These are phyloP conservation scores for Endocalyx cinctus DNA, from an alignment of 2,329 filamentous ascomycete genomes.

Conservation along the genomic window DNA sequence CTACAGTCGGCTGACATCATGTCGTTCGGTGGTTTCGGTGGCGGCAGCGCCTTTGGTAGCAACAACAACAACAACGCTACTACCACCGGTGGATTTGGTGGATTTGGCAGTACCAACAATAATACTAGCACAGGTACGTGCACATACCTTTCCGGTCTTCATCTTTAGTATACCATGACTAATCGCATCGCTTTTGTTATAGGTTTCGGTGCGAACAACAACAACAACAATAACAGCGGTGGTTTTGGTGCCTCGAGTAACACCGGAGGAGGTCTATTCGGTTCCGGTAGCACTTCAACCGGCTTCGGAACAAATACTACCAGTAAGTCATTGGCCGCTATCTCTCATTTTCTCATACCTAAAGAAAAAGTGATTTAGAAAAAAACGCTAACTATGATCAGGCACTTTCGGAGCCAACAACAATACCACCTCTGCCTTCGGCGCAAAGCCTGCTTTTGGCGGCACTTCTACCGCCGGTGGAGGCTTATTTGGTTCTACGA, in stretches of 20 bases:
- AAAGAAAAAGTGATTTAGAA: not conserved
- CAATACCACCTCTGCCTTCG: conserved; percentile 42
- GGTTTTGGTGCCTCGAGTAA: conserved; percentile 26
- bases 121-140: conserved; percentile 49
- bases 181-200: conserved; percentile 3
- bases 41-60: conserved; percentile 52
- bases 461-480: conserved; percentile 32
- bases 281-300: conserved; percentile 25
- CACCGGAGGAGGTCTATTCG: conserved; percentile 34
- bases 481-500: conserved; percentile 47
- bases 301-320: conserved; percentile 26
- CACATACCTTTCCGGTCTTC: too few relatives aligned
- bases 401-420: conserved; percentile 41
- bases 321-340: conserved; percentile 12
- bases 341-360: not conserved
- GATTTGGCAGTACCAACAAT: conserved; percentile 45
- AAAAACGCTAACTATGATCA: conserved; percentile 14
- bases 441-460: conserved; percentile 28
- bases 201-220: conserved; percentile 31
- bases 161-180: too few relatives aligned
- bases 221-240: conserved; percentile 26
- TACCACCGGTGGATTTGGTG: conserved; percentile 50
- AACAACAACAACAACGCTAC: conserved; percentile 46
- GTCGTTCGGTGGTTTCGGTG: conserved; percentile 51
- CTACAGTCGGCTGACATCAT: conserved; percentile 42